A percentile compares a stretch with the other conserved stretches of the same genome.
phyloP scores from a whole-genome alignment of 768 basidiomycete species.

The Suillus brevipes region DNA sequence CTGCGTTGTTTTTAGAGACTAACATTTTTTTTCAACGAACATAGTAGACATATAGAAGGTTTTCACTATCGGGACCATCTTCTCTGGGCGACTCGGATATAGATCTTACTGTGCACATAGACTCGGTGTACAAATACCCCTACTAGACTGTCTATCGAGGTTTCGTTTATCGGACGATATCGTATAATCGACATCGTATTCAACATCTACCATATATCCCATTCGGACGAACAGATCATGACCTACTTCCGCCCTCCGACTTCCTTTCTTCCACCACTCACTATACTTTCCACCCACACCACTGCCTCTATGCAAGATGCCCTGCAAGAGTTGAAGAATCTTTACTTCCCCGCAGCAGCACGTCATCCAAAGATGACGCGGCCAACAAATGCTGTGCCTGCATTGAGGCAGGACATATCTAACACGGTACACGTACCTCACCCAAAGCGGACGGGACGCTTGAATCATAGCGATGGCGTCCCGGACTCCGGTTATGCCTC shows the following conservation, averaged over 20 bases:
- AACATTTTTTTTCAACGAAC: conserved; percentile 1
- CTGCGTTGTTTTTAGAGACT: conserved; percentile 19
- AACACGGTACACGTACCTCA: conserved; percentile 23
- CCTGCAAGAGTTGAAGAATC: conserved; percentile 42
- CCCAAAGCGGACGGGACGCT: conserved; percentile 20
- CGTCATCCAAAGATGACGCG: conserved; percentile 18
- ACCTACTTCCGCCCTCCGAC: conserved; percentile 39
- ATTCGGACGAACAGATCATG: conserved; percentile 15
- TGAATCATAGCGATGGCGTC: conserved; percentile 43
- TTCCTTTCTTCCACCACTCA: conserved; percentile 58
- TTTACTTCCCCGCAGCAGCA: conserved; percentile 51
- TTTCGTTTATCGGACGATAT: not conserved
- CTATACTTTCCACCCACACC: conserved; percentile 37
- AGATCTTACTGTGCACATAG: conserved; percentile 17
- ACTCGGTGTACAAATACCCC: conserved; percentile 3
- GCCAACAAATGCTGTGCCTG: conserved; percentile 12
- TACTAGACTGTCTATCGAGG: conserved; percentile 9
- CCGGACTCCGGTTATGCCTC: conserved; percentile 82
- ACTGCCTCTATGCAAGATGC: conserved; percentile 40
- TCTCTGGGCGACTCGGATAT: conserved; percentile 3
- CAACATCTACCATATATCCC: conserved; percentile 13
- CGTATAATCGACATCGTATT: conserved; percentile 6
- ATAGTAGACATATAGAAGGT: conserved; percentile 8
- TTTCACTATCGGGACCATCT: conserved; percentile 2
- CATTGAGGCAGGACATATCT: conserved; percentile 20